Conservation (phyloP, 2,329 filamentous ascomycete species). For the Fusarium sp. region DNA sequence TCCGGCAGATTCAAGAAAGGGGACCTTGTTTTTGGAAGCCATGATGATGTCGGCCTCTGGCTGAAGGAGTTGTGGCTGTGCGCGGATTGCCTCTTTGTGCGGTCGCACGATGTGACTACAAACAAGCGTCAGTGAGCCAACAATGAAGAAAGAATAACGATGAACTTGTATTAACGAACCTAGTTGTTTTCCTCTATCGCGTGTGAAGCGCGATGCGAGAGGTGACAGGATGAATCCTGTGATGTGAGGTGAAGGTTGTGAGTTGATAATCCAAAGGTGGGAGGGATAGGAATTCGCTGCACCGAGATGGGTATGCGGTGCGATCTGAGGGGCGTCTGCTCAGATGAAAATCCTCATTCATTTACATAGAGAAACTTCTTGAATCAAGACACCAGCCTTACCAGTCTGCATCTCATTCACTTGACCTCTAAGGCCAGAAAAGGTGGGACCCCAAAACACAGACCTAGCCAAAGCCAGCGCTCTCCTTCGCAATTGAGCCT, state of each 20-base stretch:
- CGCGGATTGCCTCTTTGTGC: neutral
- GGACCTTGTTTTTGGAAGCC: rapidly evolving
- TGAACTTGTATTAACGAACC: rapidly evolving
- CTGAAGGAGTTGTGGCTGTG: neutral
- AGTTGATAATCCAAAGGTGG: rapidly evolving
- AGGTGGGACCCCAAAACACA: neutral
- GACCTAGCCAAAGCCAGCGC: neutral
- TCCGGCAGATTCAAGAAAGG: neutral
- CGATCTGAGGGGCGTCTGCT: rapidly evolving
- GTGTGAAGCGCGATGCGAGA: neutral
- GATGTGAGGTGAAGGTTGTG: neutral
- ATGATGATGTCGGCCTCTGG: neutral
- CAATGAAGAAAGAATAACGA: rapidly evolving
- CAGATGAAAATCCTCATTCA: rapidly evolving
- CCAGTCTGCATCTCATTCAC: neutral
- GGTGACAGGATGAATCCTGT: neutral
- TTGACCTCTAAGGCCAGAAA: neutral
- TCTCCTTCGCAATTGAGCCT: rapidly evolving
- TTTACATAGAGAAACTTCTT: rapidly evolving
- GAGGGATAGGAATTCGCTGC: rapidly evolving
- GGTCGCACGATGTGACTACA: neutral
- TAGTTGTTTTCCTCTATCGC: neutral
- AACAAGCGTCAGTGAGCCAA: rapidly evolving
- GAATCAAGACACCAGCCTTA: neutral
- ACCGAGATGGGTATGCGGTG: neutral